Evolutionary conservation across 768 basidiomycete species (phyloP).

Genomic region (Podaxis rugospora): DNA sequence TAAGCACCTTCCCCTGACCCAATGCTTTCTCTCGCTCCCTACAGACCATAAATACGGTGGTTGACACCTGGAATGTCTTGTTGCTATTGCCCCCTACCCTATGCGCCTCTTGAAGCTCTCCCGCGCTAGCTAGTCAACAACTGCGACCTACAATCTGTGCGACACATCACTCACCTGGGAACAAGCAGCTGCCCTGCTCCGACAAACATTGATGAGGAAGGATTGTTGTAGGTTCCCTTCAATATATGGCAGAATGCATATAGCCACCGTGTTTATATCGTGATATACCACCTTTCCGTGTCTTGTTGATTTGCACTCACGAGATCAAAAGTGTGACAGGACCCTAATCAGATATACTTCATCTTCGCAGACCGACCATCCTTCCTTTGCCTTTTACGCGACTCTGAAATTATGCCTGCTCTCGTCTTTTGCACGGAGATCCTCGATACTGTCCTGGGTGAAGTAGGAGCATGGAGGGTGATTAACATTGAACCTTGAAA

Average conservation of each 20-base stretch:
- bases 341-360: not conserved
- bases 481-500: not conserved
- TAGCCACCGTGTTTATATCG: not conserved
- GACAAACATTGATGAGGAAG: not conserved
- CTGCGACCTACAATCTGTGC: too few relatives aligned
- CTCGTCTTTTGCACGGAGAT: not conserved
- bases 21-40: not conserved
- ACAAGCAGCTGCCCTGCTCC: not conserved
- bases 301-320: not conserved
- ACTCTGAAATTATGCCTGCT: not conserved
- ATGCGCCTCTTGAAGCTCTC: not conserved
- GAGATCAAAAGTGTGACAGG: not conserved
- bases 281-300: not conserved
- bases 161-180: too few relatives aligned
- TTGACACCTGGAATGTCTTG: not conserved
- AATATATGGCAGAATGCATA: not conserved
- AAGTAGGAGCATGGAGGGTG: not conserved
- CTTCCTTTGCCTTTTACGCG: not conserved
- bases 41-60: not conserved
- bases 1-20: constrained; percentile 1
- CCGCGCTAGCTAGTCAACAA: not conserved
- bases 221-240: not conserved
- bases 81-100: not conserved
- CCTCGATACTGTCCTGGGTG: not conserved
- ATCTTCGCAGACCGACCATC: not conserved